A percentile compares a stretch with the other conserved stretches of the same genome.
These are phyloP conservation scores for Craspedostauros australis DNA, from an alignment of 108 stramenopile genomes.

Conservation along the genomic window DNA sequence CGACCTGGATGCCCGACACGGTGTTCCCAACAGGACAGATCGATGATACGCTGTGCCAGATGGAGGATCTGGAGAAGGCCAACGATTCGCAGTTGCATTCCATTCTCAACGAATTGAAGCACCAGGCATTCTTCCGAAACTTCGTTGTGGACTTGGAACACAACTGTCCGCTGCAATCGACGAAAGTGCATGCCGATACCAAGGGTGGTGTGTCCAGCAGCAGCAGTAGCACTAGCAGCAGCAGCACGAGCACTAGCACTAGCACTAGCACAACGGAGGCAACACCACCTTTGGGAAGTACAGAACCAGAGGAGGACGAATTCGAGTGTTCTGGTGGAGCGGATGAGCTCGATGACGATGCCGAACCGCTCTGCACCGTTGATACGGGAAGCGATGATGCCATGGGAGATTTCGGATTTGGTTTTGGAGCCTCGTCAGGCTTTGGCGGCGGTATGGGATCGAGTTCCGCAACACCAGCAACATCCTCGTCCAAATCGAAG, in stretches of 20 bases:
- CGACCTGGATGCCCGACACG: too few relatives aligned
- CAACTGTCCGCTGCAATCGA: constrained; percentile 70
- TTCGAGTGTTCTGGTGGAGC: constrained; percentile 62
- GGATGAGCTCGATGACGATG: constrained; percentile 70
- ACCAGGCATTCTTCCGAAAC: constrained; percentile 65
- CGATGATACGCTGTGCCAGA: constrained; percentile 68
- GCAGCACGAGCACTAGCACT: too few relatives aligned
- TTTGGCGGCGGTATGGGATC: neutral
- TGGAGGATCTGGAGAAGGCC: constrained; percentile 83
- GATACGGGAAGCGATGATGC: constrained; percentile 26
- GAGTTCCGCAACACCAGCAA: too few relatives aligned
- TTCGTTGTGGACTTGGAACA: constrained; percentile 80
- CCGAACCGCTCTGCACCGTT: constrained; percentile 61
- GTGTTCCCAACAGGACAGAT: constrained; percentile 50
- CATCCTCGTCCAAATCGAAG: too few relatives aligned
- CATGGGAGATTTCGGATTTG: neutral
- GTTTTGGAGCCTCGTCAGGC: too few relatives aligned
- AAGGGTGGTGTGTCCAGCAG: neutral
- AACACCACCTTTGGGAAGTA: constrained; percentile 1
- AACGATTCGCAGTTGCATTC: constrained; percentile 78
- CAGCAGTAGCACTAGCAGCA: too few relatives aligned
- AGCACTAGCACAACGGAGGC: too few relatives aligned
- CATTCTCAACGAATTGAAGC: constrained; percentile 72
- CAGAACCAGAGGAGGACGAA: constrained; percentile 48
- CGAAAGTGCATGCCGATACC: constrained; percentile 25